phyloP scores from a whole-genome alignment of 2,329 filamentous ascomycete genomes.

The Phaeophleospora eucalypticola region DNA sequence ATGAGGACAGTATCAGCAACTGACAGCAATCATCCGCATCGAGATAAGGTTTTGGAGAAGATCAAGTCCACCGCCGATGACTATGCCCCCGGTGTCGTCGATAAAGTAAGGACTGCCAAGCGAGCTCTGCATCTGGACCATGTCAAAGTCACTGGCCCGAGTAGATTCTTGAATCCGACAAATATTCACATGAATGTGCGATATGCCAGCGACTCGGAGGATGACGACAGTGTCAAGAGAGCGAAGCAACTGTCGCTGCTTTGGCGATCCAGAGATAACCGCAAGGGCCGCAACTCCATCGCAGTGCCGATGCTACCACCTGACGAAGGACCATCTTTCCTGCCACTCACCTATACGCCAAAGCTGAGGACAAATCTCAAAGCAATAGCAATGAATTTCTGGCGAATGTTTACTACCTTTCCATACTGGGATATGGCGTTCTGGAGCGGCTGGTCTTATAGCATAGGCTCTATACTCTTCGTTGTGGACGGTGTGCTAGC shows the following conservation, averaged over 20 bases:
- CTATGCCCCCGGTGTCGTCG: conserved; percentile 12
- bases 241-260: conserved; percentile 15
- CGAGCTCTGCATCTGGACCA: conserved; percentile 6
- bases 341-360: conserved; percentile 16
- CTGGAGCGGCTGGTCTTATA: conserved; percentile 27
- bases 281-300: conserved; percentile 25
- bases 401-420: conserved; percentile 26
- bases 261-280: conserved; percentile 25
- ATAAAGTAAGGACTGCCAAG: conserved; percentile 9
- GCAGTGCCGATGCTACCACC: conserved; percentile 14
- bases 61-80: conserved; percentile 13
- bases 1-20: neutral
- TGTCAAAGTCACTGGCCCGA: conserved; percentile 15
- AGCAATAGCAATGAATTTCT: conserved; percentile 12
- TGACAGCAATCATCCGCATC: neutral
- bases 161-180: conserved; percentile 17
- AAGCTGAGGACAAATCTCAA: conserved; percentile 8
- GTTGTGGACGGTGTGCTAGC: conserved; percentile 23
- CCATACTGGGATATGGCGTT: conserved; percentile 32
- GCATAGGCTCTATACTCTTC: conserved; percentile 27
- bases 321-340: conserved; percentile 5
- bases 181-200: conserved; percentile 16
- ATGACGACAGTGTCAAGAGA: neutral
- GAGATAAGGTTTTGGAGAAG: conserved; percentile 9
- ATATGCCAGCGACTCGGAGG: conserved; percentile 8